Evolutionary conservation across 2,329 filamentous ascomycete genomes (phyloP).

Genomic region (Penicillium olsonii): DNA sequence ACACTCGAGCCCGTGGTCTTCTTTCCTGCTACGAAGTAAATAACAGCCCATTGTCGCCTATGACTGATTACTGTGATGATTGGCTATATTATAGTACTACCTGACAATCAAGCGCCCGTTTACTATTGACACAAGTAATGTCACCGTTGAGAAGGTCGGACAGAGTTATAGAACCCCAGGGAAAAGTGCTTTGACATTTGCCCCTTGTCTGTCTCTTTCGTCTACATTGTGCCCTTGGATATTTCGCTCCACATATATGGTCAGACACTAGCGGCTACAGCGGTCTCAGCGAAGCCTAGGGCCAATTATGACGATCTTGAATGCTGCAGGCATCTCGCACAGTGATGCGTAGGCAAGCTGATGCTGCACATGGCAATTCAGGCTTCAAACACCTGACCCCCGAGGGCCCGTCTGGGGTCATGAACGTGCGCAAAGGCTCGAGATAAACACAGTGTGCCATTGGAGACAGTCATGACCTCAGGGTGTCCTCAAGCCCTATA

Average conservation of each 20-base stretch:
- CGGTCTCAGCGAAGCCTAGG: neutral
- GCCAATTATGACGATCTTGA: conserved; percentile 5
- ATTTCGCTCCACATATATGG: conserved; percentile 5
- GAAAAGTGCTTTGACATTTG: neutral
- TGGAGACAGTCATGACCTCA: neutral
- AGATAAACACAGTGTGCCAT: neutral
- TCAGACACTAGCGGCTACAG: conserved; percentile 8
- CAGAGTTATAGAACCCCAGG: neutral
- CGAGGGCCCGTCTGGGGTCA: neutral
- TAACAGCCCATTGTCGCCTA: no score
- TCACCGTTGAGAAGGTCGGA: no score
- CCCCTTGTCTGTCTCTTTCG: neutral
- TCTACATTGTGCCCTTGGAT: neutral
- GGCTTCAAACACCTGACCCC: neutral
- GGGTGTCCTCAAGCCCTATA: neutral
- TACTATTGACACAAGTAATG: neutral
- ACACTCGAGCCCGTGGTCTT: no score
- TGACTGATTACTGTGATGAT: no score
- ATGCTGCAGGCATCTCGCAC: neutral
- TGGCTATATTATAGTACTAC: no score
- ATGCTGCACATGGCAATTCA: conserved; percentile 1
- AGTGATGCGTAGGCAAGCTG: neutral
- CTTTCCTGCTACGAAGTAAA: no score
- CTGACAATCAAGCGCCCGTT: neutral
- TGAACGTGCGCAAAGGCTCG: neutral